Conservation (phyloP, 1,139 yeast species). For the Scheffersomyces illinoinensis region DNA sequence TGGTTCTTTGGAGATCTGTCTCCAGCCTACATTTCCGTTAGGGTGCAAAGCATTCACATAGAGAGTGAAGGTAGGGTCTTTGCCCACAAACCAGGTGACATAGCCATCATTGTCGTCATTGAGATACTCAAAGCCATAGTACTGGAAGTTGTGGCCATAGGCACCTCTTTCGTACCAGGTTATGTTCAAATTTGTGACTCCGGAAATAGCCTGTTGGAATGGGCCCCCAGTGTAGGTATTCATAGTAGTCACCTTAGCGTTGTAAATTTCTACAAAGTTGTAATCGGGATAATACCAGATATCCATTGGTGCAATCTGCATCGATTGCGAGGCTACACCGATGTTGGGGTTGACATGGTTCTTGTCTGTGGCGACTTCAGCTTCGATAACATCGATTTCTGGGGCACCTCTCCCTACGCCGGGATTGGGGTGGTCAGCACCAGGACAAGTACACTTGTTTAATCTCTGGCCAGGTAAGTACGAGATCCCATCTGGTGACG, state of each 20-base stretch:
- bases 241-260: slow-evolving; percentile 62
- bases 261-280: slow-evolving; percentile 64
- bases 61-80: slow-evolving; percentile 62
- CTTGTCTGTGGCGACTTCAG: slow-evolving; percentile 51
- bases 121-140: slow-evolving; percentile 73
- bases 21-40: slow-evolving; percentile 79
- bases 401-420: slow-evolving; percentile 90
- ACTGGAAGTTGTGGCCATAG: slow-evolving; percentile 53
- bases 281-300: slow-evolving; percentile 86
- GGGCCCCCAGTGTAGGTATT: slow-evolving; percentile 84
- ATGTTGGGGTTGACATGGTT: slow-evolving; percentile 21
- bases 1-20: slow-evolving; percentile 79
- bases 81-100: slow-evolving; percentile 80
- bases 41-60: slow-evolving; percentile 69
- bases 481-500: slow-evolving; percentile 32
- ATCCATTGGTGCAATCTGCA: slow-evolving; percentile 83
- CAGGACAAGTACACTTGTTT: slow-evolving; percentile 64
- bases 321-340: slow-evolving; percentile 79
- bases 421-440: slow-evolving; percentile 75
- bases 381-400: slow-evolving; percentile 85
- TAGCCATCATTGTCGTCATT: slow-evolving; percentile 71
- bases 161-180: slow-evolving; percentile 74
- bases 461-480: slow-evolving; percentile 32
- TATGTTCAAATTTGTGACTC: slow-evolving; percentile 64
- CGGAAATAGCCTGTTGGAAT: slow-evolving; percentile 81